These are phyloP conservation scores for Vaccinium darrowii DNA, from an alignment of 148 eudicot species.

Conservation along the genomic window DNA sequence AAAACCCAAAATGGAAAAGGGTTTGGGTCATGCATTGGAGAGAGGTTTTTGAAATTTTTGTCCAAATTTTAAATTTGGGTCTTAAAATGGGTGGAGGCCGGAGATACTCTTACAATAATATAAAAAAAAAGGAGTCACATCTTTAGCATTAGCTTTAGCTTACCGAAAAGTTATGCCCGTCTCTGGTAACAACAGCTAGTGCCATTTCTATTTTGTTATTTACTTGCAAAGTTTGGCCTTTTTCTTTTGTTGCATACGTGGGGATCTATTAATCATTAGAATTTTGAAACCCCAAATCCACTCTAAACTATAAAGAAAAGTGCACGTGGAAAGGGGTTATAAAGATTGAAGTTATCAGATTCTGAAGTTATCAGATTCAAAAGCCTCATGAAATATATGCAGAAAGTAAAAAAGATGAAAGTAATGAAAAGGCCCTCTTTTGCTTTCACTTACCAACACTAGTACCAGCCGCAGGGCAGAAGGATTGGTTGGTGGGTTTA, in stretches of 20 bases:
- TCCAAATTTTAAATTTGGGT: no score
- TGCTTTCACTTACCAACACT: background rate
- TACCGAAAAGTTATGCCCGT: no score
- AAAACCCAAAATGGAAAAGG: no score
- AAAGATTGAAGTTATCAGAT: background rate
- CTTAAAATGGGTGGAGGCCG: no score
- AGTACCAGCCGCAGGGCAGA: no score
- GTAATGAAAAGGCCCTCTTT: background rate
- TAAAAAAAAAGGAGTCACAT: no score
- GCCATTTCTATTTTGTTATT: background rate
- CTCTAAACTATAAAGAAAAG: background rate
- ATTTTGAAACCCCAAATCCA: background rate
- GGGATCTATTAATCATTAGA: conserved; percentile 11
- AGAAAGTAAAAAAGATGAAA: conserved; percentile 12
- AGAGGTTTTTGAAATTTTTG: no score
- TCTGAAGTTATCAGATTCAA: background rate
- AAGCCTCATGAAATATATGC: conserved; percentile 1
- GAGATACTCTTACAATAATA: no score
- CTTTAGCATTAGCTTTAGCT: no score
- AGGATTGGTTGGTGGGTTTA: no score
- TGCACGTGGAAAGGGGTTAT: background rate
- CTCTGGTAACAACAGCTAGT: background rate
- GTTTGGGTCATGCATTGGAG: no score
- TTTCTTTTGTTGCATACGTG: conserved; percentile 15
- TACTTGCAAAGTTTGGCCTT: background rate